Evolutionary conservation across 2,329 filamentous ascomycete genomes (phyloP).

Genomic region (Volutella citrinella): DNA sequence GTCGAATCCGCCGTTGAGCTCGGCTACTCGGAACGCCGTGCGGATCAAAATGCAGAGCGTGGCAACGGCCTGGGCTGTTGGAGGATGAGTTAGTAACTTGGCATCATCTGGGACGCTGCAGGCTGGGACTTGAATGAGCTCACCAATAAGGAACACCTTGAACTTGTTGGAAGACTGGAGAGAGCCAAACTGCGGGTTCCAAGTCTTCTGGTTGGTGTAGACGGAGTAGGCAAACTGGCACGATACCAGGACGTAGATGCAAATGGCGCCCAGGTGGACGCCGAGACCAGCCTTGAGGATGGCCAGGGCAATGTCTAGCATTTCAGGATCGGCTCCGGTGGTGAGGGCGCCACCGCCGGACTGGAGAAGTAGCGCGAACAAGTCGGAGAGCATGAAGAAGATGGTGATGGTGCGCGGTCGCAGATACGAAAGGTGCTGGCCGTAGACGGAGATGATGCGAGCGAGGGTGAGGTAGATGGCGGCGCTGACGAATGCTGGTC

Average conservation of each 20-base stretch:
- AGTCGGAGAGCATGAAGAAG: constrained; percentile 45
- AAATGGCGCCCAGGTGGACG: constrained; percentile 14
- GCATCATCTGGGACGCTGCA: too few species aligned
- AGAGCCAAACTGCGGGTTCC: constrained; percentile 11
- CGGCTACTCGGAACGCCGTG: constrained; percentile 13
- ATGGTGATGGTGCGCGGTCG: constrained; percentile 29
- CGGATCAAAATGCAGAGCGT: constrained; percentile 16
- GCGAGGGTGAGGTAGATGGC: constrained; percentile 60
- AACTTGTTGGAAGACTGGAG: constrained; percentile 11
- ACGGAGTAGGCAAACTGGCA: constrained; percentile 6
- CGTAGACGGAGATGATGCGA: constrained; percentile 43
- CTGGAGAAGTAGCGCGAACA: constrained; percentile 49
- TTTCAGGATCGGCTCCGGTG: constrained; percentile 5
- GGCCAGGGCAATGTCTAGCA: constrained; percentile 6
- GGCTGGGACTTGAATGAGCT: neutral
- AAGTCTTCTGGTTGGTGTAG: too few species aligned
- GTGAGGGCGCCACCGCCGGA: constrained; percentile 45
- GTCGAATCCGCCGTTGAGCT: constrained; percentile 10
- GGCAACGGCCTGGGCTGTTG: constrained; percentile 7
- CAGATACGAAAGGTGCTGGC: constrained; percentile 34
- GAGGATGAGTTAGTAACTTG: neutral
- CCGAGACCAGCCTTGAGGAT: constrained; percentile 16
- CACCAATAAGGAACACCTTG: constrained; percentile 12
- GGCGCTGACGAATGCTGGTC: constrained; percentile 60
- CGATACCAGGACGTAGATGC: constrained; percentile 6